phyloP scores from a whole-genome alignment of 768 basidiomycete species.

The Pisolithus orientalis region DNA sequence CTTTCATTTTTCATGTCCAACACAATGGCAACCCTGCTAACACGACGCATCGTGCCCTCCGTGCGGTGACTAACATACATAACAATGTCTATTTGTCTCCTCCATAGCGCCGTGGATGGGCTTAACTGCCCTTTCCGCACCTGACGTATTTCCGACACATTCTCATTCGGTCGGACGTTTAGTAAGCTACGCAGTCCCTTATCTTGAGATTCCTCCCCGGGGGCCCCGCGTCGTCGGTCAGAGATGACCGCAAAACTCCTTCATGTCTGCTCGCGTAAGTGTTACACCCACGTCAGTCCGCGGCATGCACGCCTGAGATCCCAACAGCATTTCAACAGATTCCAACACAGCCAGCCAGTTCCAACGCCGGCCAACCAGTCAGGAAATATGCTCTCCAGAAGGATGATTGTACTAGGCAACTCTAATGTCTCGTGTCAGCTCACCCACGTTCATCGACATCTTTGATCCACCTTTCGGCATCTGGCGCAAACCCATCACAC shows the following conservation, averaged over 20 bases:
- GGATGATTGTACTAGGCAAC: constrained; percentile 1
- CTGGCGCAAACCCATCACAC: neutral
- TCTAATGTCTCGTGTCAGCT: constrained; percentile 1
- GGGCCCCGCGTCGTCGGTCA: neutral
- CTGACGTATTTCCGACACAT: neutral
- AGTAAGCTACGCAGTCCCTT: neutral
- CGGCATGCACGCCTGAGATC: constrained; percentile 1
- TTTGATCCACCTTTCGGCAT: constrained; percentile 1
- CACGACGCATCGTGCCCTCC: neutral
- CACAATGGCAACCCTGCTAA: neutral
- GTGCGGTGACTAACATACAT: neutral
- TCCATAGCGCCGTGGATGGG: neutral
- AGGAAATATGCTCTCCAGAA: constrained; percentile 1
- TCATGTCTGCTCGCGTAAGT: constrained; percentile 1
- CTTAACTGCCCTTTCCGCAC: neutral
- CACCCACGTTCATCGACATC: neutral
- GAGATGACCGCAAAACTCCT: neutral
- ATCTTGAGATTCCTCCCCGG: neutral
- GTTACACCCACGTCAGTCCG: constrained; percentile 3
- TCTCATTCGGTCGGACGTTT: neutral
- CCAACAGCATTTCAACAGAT: no score
- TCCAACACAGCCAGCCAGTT: no score
- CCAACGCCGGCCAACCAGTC: neutral
- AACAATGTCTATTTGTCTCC: neutral
- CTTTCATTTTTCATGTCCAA: neutral